Percentiles rank a stretch among this genome's conserved stretches.
These are phyloP conservation scores for Rhynchosporium agropyri DNA, from an alignment of 2,329 filamentous ascomycete genomes.

Conservation along the genomic window DNA sequence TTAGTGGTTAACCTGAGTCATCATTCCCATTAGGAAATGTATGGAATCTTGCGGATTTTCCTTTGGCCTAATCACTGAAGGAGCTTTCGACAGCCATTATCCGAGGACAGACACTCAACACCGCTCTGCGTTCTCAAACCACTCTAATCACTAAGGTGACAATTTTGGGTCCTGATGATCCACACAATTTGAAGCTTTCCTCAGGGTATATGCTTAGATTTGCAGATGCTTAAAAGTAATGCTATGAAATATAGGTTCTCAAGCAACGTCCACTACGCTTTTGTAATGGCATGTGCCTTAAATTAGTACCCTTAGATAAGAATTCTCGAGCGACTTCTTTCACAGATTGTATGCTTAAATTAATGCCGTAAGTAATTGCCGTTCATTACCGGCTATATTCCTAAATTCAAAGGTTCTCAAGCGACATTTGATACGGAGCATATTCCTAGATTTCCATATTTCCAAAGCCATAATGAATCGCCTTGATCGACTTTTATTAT, in stretches of 20 bases:
- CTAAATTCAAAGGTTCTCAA: background rate
- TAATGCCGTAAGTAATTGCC: background rate
- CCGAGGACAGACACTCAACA: no score
- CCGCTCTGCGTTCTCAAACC: no score
- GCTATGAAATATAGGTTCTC: no score
- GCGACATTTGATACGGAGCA: background rate
- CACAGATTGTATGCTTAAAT: background rate
- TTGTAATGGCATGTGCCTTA: background rate
- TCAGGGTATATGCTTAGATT: background rate
- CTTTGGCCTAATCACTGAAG: no score
- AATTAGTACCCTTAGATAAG: background rate
- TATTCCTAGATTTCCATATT: background rate
- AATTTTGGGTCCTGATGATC: no score
- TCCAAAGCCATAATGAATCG: background rate
- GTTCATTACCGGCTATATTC: conserved; percentile 2
- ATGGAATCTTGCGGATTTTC: no score
- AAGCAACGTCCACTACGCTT: no score
- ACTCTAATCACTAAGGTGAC: no score
- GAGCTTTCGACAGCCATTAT: no score
- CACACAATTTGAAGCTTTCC: no score
- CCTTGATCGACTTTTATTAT: background rate
- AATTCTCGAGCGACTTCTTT: background rate
- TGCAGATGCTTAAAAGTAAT: background rate
- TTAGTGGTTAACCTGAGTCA: background rate
- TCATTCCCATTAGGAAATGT: conserved; percentile 9